Conservation (phyloP, 768 basidiomycete genomes). For the Neoboletus brunneissimus region DNA sequence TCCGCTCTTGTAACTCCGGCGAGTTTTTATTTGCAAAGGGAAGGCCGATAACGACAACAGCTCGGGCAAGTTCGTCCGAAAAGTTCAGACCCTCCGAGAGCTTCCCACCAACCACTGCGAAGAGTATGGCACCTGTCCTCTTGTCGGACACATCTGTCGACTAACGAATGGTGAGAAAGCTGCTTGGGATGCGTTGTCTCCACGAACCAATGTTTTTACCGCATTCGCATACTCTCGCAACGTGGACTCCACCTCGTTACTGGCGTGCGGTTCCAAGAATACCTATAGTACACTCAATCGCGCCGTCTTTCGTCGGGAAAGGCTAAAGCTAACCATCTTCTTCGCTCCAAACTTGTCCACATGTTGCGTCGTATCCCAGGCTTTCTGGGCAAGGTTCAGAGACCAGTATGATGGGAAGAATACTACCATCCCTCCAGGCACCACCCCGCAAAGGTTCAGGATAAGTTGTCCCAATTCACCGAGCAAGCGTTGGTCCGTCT, state of each 20-base stretch:
- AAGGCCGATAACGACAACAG: constrained; percentile 83
- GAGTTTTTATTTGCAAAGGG: constrained; percentile 94
- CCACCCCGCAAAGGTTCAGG: constrained; percentile 71
- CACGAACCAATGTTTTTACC: constrained; percentile 28
- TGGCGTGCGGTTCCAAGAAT: constrained; percentile 85
- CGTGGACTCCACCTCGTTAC: constrained; percentile 66
- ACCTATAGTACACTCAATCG: constrained; percentile 44
- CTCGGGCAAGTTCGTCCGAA: constrained; percentile 78
- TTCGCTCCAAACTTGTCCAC: constrained; percentile 60
- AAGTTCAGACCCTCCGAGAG: constrained; percentile 90
- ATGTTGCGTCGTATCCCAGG: constrained; percentile 64
- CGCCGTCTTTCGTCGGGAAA: background rate
- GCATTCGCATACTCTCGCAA: constrained; percentile 70
- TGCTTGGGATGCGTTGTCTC: background rate
- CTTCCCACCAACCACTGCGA: constrained; percentile 96
- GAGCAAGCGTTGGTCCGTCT: constrained; percentile 63
- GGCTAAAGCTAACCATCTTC: constrained; percentile 59
- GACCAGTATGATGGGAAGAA: constrained; percentile 94
- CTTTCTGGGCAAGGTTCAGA: constrained; percentile 58
- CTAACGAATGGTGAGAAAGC: constrained; percentile 16
- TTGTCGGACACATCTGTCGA: constrained; percentile 24
- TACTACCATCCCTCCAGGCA: constrained; percentile 87
- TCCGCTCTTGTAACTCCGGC: constrained; percentile 84
- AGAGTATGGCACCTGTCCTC: constrained; percentile 69
- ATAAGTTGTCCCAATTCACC: constrained; percentile 82